Conservation (phyloP, 306 rosid genomes). For the Vigna reflexopilosa region DNA sequence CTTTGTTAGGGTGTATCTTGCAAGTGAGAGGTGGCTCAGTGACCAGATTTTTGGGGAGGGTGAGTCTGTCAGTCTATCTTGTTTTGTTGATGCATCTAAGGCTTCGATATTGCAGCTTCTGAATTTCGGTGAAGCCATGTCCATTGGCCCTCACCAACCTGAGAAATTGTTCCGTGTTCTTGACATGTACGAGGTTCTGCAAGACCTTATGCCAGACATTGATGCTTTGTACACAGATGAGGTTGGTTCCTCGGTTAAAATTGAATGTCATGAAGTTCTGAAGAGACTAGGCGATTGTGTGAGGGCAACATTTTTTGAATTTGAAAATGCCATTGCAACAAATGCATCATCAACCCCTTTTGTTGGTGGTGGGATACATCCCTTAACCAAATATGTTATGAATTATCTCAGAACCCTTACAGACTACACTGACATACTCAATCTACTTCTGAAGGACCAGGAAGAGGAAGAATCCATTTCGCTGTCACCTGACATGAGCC, state of each 20-base stretch:
- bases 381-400: slow-evolving; percentile 86
- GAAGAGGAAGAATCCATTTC: slow-evolving; percentile 55
- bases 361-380: slow-evolving; percentile 89
- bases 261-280: slow-evolving; percentile 77
- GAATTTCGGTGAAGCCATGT: slow-evolving; percentile 91
- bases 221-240: slow-evolving; percentile 69
- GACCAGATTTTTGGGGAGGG: slow-evolving; percentile 79
- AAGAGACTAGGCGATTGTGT: slow-evolving; percentile 78
- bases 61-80: slow-evolving; percentile 55
- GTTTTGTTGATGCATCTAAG: slow-evolving; percentile 86
- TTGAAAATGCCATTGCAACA: slow-evolving; percentile 73
- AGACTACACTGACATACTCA: slow-evolving; percentile 67
- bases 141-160: slow-evolving; percentile 89
- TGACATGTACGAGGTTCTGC: slow-evolving; percentile 91
- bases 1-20: slow-evolving; percentile 83
- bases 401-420: slow-evolving; percentile 79
- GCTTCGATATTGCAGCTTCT: slow-evolving; percentile 86
- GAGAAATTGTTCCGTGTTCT: slow-evolving; percentile 82
- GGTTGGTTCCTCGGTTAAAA: slow-evolving; percentile 70
- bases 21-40: slow-evolving; percentile 81
- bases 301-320: slow-evolving; percentile 70
- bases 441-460: slow-evolving; percentile 67
- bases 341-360: slow-evolving; percentile 67
- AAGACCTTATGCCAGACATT: slow-evolving; percentile 72
- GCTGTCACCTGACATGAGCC: slow-evolving; percentile 66